Evolutionary conservation across 106 monocot genomes (phyloP).

Genomic region (Platanthera zijinensis): DNA sequence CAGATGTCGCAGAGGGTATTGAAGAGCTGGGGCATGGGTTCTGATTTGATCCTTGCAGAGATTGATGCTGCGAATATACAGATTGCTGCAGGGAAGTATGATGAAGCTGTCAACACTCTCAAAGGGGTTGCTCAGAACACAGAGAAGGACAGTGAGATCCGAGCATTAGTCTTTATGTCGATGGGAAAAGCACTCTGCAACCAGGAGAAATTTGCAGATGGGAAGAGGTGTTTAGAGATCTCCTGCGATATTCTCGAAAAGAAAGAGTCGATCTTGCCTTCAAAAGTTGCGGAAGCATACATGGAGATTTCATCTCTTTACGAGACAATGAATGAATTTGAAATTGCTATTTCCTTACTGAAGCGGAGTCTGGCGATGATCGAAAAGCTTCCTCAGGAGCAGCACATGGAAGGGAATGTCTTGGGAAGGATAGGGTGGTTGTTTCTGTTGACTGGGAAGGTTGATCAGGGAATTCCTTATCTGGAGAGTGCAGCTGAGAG

Average conservation of each 20-base stretch:
- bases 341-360: slow-evolving; percentile 61
- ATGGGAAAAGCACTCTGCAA: slow-evolving; percentile 75
- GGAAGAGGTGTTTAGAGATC: slow-evolving; percentile 67
- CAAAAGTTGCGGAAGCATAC: slow-evolving; percentile 58
- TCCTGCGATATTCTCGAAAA: slow-evolving; percentile 57
- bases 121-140: slow-evolving; percentile 40
- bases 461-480: slow-evolving; percentile 54
- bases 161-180: slow-evolving; percentile 62
- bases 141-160: slow-evolving; percentile 50
- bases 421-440: slow-evolving; percentile 81
- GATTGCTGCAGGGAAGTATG: slow-evolving; percentile 72
- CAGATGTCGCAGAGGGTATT: slow-evolving; percentile 64
- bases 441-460: slow-evolving; percentile 73
- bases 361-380: slow-evolving; percentile 53
- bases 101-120: slow-evolving; percentile 59
- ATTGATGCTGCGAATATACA: slow-evolving; percentile 85
- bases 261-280: slow-evolving; percentile 40
- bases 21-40: slow-evolving; percentile 55
- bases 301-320: slow-evolving; percentile 64
- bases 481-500: slow-evolving; percentile 81
- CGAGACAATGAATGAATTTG: slow-evolving; percentile 82
- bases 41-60: slow-evolving; percentile 51
- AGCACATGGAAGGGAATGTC: slow-evolving; percentile 69
- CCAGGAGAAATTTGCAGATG: slow-evolving; percentile 56
- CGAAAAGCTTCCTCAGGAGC: slow-evolving; percentile 66